phyloP scores from a whole-genome alignment of 768 basidiomycete genomes.

The Rhizopogon vulgaris region DNA sequence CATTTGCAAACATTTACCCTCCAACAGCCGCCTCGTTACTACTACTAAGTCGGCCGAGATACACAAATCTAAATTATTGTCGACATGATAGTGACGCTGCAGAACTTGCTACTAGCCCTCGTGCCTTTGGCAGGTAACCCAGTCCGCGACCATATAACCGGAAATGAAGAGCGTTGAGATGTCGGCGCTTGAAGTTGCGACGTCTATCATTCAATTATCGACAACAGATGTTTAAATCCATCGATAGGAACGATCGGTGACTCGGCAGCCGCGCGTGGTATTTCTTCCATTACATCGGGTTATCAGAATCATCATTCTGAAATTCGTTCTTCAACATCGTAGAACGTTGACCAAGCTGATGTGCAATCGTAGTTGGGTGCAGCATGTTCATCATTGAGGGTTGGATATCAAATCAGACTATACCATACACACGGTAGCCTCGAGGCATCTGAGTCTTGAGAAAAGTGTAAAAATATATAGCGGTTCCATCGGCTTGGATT shows the following conservation, averaged over 20 bases:
- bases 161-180: slow-evolving; percentile 3
- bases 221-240: slow-evolving; percentile 6
- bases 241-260: slow-evolving; percentile 15
- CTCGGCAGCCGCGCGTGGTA: slow-evolving; percentile 6
- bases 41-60: not conserved
- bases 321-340: not conserved
- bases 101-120: slow-evolving; percentile 5
- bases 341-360: not conserved
- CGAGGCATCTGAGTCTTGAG: slow-evolving; percentile 13
- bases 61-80: not conserved
- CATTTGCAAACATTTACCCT: not conserved
- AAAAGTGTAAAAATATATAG: slow-evolving; percentile 4
- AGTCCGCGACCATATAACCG: slow-evolving; percentile 2
- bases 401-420: too few species aligned
- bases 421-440: slow-evolving; percentile 11
- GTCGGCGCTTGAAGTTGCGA: slow-evolving; percentile 6
- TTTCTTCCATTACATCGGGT: not conserved
- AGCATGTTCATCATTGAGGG: not conserved
- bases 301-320: not conserved
- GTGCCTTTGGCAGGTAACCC: slow-evolving; percentile 5
- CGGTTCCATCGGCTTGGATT: slow-evolving; percentile 11
- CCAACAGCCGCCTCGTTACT: not conserved
- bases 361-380: slow-evolving; percentile 1
- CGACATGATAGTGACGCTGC: slow-evolving; percentile 1
- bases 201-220: slow-evolving; percentile 8